These are phyloP conservation scores for Pleodorina starrii DNA, from an alignment of 139 green algal species.

Conservation along the genomic window DNA sequence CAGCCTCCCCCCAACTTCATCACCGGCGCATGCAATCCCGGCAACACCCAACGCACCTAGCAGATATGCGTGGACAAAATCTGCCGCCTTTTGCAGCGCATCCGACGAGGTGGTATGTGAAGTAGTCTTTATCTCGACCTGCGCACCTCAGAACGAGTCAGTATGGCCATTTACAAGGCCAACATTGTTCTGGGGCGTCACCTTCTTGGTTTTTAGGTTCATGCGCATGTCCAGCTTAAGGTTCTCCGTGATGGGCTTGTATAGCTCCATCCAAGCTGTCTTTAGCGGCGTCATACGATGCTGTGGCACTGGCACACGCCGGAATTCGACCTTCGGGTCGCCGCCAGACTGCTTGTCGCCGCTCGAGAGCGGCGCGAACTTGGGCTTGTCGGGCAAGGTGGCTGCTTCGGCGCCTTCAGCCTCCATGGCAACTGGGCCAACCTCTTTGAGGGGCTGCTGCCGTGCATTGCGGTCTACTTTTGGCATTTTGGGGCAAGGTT, in stretches of 20 bases:
- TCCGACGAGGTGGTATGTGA: conserved; percentile 83
- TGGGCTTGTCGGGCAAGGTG: conserved; percentile 35
- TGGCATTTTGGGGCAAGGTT: conserved; percentile 23
- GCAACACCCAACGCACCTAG: too few species aligned
- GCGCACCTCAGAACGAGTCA: too few species aligned
- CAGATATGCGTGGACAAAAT: conserved; percentile 98
- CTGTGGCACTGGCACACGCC: conserved; percentile 86
- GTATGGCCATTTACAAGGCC: too few species aligned
- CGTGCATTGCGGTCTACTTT: conserved; percentile 43
- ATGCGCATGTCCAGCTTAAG: conserved; percentile 99
- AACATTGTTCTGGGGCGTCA: conserved; percentile 46
- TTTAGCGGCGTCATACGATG: conserved; percentile 98
- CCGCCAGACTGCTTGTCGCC: conserved; percentile 26
- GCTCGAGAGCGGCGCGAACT: conserved; percentile 15
- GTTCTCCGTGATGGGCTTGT: conserved; percentile 96
- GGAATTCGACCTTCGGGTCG: conserved; percentile 46
- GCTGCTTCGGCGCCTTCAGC: neutral
- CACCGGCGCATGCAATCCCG: too few species aligned
- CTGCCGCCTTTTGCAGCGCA: conserved; percentile 95
- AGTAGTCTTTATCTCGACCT: conserved; percentile 98
- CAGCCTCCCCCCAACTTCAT: too few species aligned
- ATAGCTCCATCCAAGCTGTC: conserved; percentile 96
- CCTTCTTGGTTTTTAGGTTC: conserved; percentile 97
- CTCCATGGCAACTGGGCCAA: conserved; percentile 22
- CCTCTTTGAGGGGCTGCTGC: conserved; percentile 34